Evolutionary conservation across 2,329 filamentous ascomycete species (phyloP).

Genomic region (Talaromyces amestolkiae): DNA sequence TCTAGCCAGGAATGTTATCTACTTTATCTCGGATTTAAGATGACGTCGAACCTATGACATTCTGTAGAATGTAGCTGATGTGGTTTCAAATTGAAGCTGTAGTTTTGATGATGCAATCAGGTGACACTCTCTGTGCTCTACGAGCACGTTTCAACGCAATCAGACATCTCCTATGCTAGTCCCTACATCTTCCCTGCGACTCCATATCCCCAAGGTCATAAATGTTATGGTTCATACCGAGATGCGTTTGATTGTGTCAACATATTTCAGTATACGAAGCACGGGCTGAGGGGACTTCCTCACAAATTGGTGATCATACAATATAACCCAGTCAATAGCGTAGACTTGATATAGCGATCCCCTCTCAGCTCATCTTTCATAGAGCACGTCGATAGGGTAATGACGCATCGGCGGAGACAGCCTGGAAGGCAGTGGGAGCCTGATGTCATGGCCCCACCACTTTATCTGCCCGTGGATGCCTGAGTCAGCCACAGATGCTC

Average conservation of each 20-base stretch:
- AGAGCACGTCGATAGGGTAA: neutral
- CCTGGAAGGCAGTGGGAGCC: neutral
- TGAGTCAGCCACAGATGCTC: slow-evolving; percentile 4
- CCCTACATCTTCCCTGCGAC: neutral
- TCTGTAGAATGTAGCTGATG: neutral
- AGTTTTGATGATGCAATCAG: neutral
- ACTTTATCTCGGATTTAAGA: neutral
- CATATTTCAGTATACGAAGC: neutral
- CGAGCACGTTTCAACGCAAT: neutral
- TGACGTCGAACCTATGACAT: neutral
- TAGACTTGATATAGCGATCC: neutral
- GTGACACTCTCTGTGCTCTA: neutral
- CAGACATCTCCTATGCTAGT: neutral
- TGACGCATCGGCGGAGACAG: neutral
- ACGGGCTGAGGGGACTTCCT: neutral
- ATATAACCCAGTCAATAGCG: neutral
- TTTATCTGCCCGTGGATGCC: neutral
- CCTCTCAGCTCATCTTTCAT: neutral
- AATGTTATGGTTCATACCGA: neutral
- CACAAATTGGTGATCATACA: neutral
- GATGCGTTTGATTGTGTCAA: neutral
- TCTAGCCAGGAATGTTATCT: neutral
- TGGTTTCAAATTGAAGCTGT: neutral
- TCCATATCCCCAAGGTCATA: neutral
- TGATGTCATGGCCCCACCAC: slow-evolving; percentile 6